Base-by-base conservation (phyloP, 1,284 basidiomycete species). In the Quambalaria eucalypti region DNA sequence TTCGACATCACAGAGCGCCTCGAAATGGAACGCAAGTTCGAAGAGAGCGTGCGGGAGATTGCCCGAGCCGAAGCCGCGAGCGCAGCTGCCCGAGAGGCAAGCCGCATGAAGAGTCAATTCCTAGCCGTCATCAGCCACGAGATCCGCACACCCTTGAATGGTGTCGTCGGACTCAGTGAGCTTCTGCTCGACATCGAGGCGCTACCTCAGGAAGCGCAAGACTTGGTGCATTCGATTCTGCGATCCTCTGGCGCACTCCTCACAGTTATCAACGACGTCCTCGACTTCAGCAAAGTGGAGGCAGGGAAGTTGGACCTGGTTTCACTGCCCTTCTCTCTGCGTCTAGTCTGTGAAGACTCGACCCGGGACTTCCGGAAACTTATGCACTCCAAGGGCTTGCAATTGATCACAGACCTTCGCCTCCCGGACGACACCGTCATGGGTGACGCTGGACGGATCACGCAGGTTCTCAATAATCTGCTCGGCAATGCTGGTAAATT, bases 211-310 rank as follows among this genome's bases (percentile, higher is more conserved):
- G 0, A 62, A 66, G 14, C 74, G 77, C 2, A 77, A 79, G 54
- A 62, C 68, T 2, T 78, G 79, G 39, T 77, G 77, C 58, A 66
- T 78, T 3, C 76, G 12, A 79, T 79, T 56, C 69, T 65, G 16
- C 69, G 70, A 4, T 76, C 75, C 29, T 77, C 77, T 5, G 75
- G 78, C 29, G 78, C 78, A 28, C 68, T 79, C 0, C 72, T 79
- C 23, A 74, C 75, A 4, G 64, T 79, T 28, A 78, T 79, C 62
- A 77, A 77, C 52, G 77, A 78, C 52, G 76, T 79, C 28, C 69
- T 79, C 26, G 78, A 79, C 59, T 74, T 77, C 50, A 73, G 75
- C 29, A 77, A 78, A 54, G 71, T 79, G 29, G 77, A 78, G 54
- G 68, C 72, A 6, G 73, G 76, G 38, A 74, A 73, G 25, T 76